Percentiles rank a stretch among this genome's conserved stretches.
Conservation (phyloP, 1,139 yeast species). For the Lodderomyces elongisporus region DNA sequence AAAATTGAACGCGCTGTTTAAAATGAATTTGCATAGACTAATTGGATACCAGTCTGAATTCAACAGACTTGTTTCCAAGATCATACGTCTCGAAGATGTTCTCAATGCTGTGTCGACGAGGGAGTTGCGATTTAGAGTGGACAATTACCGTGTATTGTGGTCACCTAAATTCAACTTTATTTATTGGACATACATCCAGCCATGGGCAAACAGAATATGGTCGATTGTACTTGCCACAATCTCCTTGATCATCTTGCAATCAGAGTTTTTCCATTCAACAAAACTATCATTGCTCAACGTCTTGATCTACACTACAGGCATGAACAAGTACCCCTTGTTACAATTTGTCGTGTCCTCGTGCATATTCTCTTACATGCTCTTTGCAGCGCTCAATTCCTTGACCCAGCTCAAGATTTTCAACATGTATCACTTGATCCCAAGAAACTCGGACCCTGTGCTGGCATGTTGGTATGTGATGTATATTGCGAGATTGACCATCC, state of each 20-base stretch:
- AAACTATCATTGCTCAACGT: constrained; percentile 56
- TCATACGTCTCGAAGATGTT: constrained; percentile 39
- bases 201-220: constrained; percentile 37
- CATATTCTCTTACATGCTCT: constrained; percentile 61
- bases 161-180: constrained; percentile 25
- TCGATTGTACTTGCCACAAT: constrained; percentile 33
- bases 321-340: constrained; percentile 15
- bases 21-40: constrained; percentile 32
- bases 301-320: constrained; percentile 26
- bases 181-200: constrained; percentile 39
- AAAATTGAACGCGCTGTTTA: constrained; percentile 34
- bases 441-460: constrained; percentile 69
- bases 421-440: constrained; percentile 66
- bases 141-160: constrained; percentile 16
- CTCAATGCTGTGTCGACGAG: constrained; percentile 31
- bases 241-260: constrained; percentile 57
- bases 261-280: constrained; percentile 74
- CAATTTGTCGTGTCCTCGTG: constrained; percentile 38
- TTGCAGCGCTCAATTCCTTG: constrained; percentile 60
- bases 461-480: constrained; percentile 76
- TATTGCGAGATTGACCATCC: constrained; percentile 77
- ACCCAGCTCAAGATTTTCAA: constrained; percentile 68
- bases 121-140: constrained; percentile 26
- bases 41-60: constrained; percentile 42
- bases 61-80: constrained; percentile 26